These are phyloP conservation scores for Pythium biforme DNA, from an alignment of 352 stramenopile species.

Conservation along the genomic window DNA sequence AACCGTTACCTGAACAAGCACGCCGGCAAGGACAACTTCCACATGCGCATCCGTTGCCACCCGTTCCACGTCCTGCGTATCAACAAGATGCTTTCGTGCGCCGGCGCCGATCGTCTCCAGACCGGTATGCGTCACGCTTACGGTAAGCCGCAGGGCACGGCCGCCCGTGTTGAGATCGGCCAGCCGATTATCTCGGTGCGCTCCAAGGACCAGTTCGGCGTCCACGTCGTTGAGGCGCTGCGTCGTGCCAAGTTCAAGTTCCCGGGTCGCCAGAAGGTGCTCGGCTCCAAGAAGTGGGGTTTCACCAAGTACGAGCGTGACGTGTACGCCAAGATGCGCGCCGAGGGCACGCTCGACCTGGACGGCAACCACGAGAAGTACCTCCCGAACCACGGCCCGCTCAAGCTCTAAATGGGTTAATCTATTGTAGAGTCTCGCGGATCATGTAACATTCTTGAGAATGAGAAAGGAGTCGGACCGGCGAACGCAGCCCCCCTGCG, in stretches of 20 bases:
- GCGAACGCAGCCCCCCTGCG: background rate
- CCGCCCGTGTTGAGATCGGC: constrained; percentile 98
- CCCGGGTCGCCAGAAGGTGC: constrained; percentile 99
- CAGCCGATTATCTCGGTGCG: constrained; percentile 98
- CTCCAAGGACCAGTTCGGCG: constrained; percentile 94
- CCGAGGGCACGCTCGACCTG: constrained; percentile 91
- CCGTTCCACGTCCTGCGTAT: constrained; percentile 99
- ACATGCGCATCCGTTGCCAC: constrained; percentile 99
- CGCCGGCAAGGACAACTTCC: constrained; percentile 98
- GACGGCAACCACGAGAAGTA: constrained; percentile 99
- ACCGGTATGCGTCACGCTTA: constrained; percentile 99
- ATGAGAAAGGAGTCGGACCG: constrained; percentile 8
- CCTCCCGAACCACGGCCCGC: constrained; percentile 84
- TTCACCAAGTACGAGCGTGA: constrained; percentile 88
- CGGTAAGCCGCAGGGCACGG: constrained; percentile 97
- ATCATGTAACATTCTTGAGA: background rate
- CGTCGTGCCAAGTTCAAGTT: constrained; percentile 99
- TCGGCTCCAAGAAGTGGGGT: constrained; percentile 99
- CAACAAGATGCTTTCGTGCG: constrained; percentile 99
- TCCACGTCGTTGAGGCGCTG: constrained; percentile 96
- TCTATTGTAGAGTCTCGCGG: constrained; percentile 8
- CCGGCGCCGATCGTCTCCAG: constrained; percentile 97
- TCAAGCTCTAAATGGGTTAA: constrained; percentile 47
- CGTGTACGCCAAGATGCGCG: constrained; percentile 96
- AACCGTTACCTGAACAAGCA: constrained; percentile 99